Conservation (phyloP, 805 yeast species). For the Hanseniaspora occidentalis region DNA sequence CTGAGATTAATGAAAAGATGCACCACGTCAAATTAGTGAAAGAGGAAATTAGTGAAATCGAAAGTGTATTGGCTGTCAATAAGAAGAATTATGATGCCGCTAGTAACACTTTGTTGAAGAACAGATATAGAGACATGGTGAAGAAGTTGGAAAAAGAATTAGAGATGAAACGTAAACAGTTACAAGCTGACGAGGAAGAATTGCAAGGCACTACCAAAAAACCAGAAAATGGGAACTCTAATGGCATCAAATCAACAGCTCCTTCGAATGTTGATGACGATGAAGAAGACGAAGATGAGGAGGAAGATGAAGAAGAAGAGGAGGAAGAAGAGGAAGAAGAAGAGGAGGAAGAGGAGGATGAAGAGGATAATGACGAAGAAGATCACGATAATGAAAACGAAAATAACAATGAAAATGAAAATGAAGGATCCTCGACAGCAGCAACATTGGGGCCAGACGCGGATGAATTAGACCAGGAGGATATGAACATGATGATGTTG, state of each 20-base stretch:
- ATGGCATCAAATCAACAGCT: background rate
- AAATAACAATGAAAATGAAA: constrained; percentile 11
- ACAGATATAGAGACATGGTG: constrained; percentile 74
- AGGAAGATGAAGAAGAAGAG: constrained; percentile 13
- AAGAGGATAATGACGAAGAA: constrained; percentile 21
- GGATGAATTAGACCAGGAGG: constrained; percentile 25
- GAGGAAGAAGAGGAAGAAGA: constrained; percentile 15
- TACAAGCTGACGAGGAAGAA: constrained; percentile 29
- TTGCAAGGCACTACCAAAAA: constrained; percentile 9
- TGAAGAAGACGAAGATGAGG: constrained; percentile 14
- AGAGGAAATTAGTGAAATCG: constrained; percentile 80
- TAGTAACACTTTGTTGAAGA: constrained; percentile 71
- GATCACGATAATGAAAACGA: constrained; percentile 14
- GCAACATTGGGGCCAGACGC: constrained; percentile 9
- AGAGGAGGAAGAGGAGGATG: constrained; percentile 13
- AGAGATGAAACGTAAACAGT: constrained; percentile 63
- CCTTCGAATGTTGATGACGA: constrained; percentile 12
- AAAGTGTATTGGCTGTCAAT: constrained; percentile 63
- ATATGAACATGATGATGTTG: constrained; percentile 26
- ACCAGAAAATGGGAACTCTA: background rate
- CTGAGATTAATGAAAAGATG: constrained; percentile 40
- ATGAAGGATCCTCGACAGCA: constrained; percentile 16
- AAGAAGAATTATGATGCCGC: constrained; percentile 60
- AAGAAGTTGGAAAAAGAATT: constrained; percentile 67
- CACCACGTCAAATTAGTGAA: constrained; percentile 63